Evolutionary conservation across 2,329 filamentous ascomycete genomes (phyloP).

Genomic region (Podosphaera xanthii): DNA sequence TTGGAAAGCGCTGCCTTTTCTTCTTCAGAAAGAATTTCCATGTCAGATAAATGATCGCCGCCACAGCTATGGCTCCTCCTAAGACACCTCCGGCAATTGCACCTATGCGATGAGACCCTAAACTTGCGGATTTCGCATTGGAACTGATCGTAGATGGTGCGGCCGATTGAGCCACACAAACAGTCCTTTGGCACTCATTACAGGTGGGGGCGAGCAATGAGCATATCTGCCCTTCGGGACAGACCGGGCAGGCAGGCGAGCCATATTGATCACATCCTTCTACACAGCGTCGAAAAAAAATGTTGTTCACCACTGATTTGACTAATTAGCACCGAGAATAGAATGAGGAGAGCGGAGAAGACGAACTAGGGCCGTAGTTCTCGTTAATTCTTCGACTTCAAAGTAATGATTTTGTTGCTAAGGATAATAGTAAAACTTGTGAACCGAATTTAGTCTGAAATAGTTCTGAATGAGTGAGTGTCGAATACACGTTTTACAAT

Average conservation of each 20-base stretch:
- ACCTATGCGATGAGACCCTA: constrained; percentile 41
- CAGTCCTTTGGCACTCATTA: constrained; percentile 31
- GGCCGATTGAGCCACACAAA: constrained; percentile 24
- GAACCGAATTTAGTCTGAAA: too few species aligned
- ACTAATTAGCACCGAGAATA: too few species aligned
- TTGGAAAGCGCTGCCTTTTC: constrained; percentile 43
- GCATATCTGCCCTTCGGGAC: constrained; percentile 30
- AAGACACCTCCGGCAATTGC: constrained; percentile 83
- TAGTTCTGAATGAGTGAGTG: too few species aligned
- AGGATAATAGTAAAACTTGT: too few species aligned
- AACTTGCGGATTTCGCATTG: constrained; percentile 16
- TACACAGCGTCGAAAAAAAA: constrained; percentile 34
- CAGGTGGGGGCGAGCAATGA: constrained; percentile 35
- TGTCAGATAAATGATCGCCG: constrained; percentile 52
- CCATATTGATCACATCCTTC: constrained; percentile 23
- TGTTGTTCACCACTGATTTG: constrained; percentile 9
- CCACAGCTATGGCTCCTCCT: constrained; percentile 57
- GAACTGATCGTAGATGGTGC: constrained; percentile 8
- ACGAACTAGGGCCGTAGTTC: too few species aligned
- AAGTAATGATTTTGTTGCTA: too few species aligned
- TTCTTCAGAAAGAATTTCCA: constrained; percentile 78
- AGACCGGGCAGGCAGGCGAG: constrained; percentile 36
- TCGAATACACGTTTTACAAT: too few species aligned
- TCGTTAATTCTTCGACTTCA: too few species aligned
- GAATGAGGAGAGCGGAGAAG: too few species aligned